Evolutionary conservation across 148 eudicot genomes (phyloP).

Genomic region (Bassia scoparia): DNA sequence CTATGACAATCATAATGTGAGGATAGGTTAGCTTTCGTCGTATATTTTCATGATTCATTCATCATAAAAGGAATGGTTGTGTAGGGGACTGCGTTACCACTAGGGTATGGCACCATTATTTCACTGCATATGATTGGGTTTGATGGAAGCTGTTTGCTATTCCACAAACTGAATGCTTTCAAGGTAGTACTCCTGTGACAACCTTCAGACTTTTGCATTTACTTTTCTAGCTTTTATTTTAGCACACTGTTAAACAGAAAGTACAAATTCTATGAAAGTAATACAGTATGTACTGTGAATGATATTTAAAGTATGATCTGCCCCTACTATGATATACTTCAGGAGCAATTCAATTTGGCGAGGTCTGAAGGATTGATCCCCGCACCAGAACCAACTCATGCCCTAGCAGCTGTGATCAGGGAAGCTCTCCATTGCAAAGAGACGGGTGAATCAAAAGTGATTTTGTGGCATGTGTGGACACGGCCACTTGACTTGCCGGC

Average conservation of each 20-base stretch:
- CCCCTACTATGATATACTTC: slow-evolving; percentile 10
- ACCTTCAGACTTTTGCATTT: neutral
- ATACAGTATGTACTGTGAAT: neutral
- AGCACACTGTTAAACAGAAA: neutral
- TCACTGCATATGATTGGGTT: slow-evolving; percentile 86
- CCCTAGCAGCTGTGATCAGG: slow-evolving; percentile 85
- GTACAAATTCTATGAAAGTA: neutral
- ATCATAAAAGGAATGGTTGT: neutral
- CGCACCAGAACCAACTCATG: slow-evolving; percentile 93
- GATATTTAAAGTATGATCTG: neutral
- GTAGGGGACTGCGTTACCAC: slow-evolving; percentile 93
- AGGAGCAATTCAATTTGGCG: slow-evolving; percentile 96
- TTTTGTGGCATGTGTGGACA: slow-evolving; percentile 97
- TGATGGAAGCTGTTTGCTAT: slow-evolving; percentile 83
- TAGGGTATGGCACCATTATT: slow-evolving; percentile 96
- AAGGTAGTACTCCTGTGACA: slow-evolving; percentile 42
- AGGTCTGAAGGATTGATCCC: slow-evolving; percentile 89
- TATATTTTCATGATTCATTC: neutral
- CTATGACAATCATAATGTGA: too few relatives aligned
- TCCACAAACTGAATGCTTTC: slow-evolving; percentile 90
- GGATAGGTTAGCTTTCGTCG: neutral
- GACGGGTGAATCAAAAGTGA: slow-evolving; percentile 82
- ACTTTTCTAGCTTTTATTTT: neutral
- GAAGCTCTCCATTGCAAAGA: slow-evolving; percentile 93
- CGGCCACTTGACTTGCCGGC: slow-evolving; percentile 86